Conservation (phyloP, 805 yeast genomes). For the Kurtzmaniella fragi region DNA sequence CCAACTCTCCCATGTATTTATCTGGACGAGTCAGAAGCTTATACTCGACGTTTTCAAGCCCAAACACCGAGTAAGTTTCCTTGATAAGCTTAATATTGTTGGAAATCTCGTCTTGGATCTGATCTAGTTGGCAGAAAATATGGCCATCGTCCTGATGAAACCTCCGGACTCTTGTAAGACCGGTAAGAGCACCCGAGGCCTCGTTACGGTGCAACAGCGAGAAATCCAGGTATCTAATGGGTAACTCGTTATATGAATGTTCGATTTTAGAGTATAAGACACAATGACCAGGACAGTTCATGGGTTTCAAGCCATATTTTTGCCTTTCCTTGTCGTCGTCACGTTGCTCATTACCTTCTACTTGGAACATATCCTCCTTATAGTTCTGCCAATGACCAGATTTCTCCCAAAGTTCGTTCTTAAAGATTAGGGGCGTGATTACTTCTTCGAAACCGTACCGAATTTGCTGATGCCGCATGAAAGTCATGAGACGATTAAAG, state of each 20-base stretch:
- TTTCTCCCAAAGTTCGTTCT: slow-evolving; percentile 76
- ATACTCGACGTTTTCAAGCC: slow-evolving; percentile 46
- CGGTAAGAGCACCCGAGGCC: slow-evolving; percentile 89
- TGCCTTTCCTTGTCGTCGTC: slow-evolving; percentile 15
- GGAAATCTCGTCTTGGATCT: slow-evolving; percentile 68
- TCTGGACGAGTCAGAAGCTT: slow-evolving; percentile 86
- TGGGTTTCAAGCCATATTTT: slow-evolving; percentile 82
- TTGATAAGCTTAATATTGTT: slow-evolving; percentile 70
- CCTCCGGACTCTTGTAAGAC: slow-evolving; percentile 86
- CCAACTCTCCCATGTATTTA: slow-evolving; percentile 67
- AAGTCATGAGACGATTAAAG: slow-evolving; percentile 70
- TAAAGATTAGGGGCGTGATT: slow-evolving; percentile 84
- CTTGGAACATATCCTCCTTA: slow-evolving; percentile 90
- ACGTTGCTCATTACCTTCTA: slow-evolving; percentile 52
- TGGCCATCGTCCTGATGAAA: slow-evolving; percentile 99
- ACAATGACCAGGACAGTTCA: slow-evolving; percentile 97
- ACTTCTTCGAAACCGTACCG: slow-evolving; percentile 88
- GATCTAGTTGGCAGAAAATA: slow-evolving; percentile 79
- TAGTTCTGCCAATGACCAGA: slow-evolving; percentile 97
- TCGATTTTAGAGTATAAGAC: slow-evolving; percentile 70
- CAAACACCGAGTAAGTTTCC: slow-evolving; percentile 67
- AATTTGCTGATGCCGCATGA: slow-evolving; percentile 81
- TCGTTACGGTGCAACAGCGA: slow-evolving; percentile 92
- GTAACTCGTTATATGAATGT: slow-evolving; percentile 80
- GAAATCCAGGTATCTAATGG: slow-evolving; percentile 82